Evolutionary conservation across 2,329 filamentous ascomycete species (phyloP).

Genomic region (Fusarium sp.): DNA sequence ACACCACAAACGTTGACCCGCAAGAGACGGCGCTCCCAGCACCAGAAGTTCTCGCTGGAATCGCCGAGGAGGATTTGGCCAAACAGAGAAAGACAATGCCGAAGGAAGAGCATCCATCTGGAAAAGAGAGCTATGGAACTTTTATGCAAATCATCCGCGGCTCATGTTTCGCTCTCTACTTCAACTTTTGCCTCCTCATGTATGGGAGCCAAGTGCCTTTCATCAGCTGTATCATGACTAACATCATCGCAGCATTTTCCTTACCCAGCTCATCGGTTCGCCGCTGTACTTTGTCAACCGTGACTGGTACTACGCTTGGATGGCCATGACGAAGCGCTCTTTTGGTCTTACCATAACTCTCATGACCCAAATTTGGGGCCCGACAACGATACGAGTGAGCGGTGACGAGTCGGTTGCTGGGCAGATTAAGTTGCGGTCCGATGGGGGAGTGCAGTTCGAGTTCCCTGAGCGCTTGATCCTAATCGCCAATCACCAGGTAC

Average conservation of each 20-base stretch:
- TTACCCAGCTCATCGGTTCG: slow-evolving; percentile 79
- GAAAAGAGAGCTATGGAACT: slow-evolving; percentile 64
- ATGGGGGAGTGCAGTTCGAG: slow-evolving; percentile 79
- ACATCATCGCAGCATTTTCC: slow-evolving; percentile 63
- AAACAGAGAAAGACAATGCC: slow-evolving; percentile 6
- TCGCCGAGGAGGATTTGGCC: slow-evolving; percentile 34
- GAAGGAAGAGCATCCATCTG: slow-evolving; percentile 61
- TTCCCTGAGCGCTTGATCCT: slow-evolving; percentile 86
- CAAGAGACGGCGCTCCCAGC: slow-evolving; percentile 46
- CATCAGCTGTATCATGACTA: slow-evolving; percentile 1
- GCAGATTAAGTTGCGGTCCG: slow-evolving; percentile 75
- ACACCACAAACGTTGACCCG: slow-evolving; percentile 37
- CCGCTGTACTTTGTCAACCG: slow-evolving; percentile 82
- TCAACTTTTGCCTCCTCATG: slow-evolving; percentile 61
- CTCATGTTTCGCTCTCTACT: slow-evolving; percentile 64
- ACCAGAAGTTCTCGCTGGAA: slow-evolving; percentile 46
- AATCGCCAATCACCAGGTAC: slow-evolving; percentile 86
- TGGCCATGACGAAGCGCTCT: slow-evolving; percentile 86
- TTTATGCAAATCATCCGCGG: slow-evolving; percentile 64
- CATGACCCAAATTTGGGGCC: slow-evolving; percentile 89
- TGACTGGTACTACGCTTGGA: slow-evolving; percentile 85
- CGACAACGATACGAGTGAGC: slow-evolving; percentile 83
- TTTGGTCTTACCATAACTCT: slow-evolving; percentile 83
- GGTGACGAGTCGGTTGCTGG: slow-evolving; percentile 83
- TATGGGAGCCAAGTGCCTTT: slow-evolving; percentile 57